These are phyloP conservation scores for Populus simonii DNA, from an alignment of 345 rosid genomes.

Conservation along the genomic window DNA sequence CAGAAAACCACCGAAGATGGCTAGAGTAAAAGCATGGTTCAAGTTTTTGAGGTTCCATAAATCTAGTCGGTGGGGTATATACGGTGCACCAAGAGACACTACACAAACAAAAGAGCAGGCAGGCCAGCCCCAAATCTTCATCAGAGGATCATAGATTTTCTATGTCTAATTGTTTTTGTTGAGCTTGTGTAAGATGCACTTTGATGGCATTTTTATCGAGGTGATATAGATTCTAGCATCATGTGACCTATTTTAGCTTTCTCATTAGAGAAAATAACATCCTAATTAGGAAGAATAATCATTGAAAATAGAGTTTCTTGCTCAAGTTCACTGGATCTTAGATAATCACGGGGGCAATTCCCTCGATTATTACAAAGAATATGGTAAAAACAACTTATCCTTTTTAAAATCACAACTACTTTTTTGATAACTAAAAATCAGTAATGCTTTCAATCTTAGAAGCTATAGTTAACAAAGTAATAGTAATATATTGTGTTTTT, in stretches of 20 bases:
- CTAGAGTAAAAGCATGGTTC: not conserved
- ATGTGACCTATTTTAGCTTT: not conserved
- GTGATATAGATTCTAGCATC: not conserved
- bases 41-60: not conserved
- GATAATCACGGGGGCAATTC: not conserved
- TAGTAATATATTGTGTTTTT: not conserved
- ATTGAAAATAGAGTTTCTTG: not conserved
- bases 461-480: not conserved
- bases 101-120: not conserved
- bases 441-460: not conserved
- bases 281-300: not conserved
- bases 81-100: not conserved
- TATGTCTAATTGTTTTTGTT: not conserved
- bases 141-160: not conserved
- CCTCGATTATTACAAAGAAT: not conserved
- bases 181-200: not conserved
- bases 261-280: not conserved
- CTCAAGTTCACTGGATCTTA: not conserved
- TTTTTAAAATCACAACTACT: not conserved
- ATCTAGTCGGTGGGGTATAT: not conserved
- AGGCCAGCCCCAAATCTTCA: not conserved
- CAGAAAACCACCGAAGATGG: not conserved
- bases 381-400: not conserved
- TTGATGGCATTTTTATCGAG: not conserved
- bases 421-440: not conserved